Evolutionary conservation across 139 green algal genomes (phyloP).

Genomic region (Volvox africanus): DNA sequence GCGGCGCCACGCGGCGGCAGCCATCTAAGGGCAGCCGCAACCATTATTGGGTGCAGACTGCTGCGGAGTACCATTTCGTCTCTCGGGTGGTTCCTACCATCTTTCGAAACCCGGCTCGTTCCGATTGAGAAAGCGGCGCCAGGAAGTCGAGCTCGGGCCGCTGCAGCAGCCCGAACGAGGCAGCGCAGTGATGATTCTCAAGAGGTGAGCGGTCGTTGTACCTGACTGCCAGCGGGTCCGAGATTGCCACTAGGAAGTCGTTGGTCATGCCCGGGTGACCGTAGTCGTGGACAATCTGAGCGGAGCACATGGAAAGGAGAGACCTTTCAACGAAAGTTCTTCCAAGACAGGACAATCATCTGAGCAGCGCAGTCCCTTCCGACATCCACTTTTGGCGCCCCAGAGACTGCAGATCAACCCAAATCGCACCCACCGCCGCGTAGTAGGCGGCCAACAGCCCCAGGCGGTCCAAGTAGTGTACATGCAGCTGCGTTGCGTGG

Average conservation of each 20-base stretch:
- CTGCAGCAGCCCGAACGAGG: constrained; percentile 45
- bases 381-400: neutral
- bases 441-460: constrained; percentile 60
- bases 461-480: constrained; percentile 50
- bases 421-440: constrained; percentile 40
- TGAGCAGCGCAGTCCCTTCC: neutral
- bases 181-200: constrained; percentile 64
- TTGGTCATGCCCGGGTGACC: constrained; percentile 66
- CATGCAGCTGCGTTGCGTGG: constrained; percentile 41
- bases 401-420: neutral
- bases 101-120: constrained; percentile 19
- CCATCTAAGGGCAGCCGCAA: too few species aligned
- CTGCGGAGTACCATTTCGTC: too few species aligned
- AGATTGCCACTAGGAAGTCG: constrained; percentile 62
- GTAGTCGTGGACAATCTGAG: constrained; percentile 50
- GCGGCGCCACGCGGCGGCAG: too few species aligned
- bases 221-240: constrained; percentile 54
- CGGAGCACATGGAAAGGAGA: neutral
- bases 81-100: neutral
- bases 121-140: neutral
- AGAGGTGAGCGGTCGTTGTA: constrained; percentile 71
- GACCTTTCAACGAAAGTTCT: neutral
- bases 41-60: too few species aligned
- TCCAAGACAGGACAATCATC: neutral
- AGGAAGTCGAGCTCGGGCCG: constrained; percentile 37